These are phyloP conservation scores for Alternaria rosae DNA, from an alignment of 2,329 filamentous ascomycete species.

Conservation along the genomic window DNA sequence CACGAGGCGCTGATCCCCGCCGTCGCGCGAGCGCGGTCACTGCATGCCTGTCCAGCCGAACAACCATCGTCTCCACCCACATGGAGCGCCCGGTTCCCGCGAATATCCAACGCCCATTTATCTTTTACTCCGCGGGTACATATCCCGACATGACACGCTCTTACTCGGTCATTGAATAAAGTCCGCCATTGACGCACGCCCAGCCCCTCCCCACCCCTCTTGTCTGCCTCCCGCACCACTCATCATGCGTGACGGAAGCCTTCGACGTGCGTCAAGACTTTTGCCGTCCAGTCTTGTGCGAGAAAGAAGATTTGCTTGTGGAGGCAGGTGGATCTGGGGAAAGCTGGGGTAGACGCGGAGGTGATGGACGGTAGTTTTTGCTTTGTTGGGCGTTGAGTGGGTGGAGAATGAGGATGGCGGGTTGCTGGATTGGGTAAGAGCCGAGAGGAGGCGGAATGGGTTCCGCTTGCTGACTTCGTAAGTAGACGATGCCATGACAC, in stretches of 20 bases:
- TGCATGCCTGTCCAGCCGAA: not conserved
- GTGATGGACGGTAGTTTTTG: not conserved
- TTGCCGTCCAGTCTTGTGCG: not conserved
- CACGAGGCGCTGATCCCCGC: not conserved
- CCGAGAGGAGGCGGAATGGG: not conserved
- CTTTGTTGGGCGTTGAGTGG: not conserved
- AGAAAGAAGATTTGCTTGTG: not conserved
- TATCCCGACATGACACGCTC: not conserved
- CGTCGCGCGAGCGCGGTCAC: not conserved
- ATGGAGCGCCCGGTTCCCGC: not conserved
- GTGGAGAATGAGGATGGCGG: not conserved
- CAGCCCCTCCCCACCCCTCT: not conserved
- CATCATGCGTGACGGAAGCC: not conserved
- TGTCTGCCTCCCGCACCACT: not conserved
- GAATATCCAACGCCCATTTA: not conserved
- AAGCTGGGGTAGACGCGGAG: not conserved
- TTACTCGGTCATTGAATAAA: not conserved
- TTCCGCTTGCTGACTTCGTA: not conserved
- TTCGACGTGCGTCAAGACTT: slow-evolving; percentile 8
- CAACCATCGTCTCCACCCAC: slow-evolving; percentile 2
- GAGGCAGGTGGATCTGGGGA: not conserved
- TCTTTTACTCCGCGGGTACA: not conserved
- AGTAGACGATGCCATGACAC: not conserved
- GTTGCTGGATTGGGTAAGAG: not conserved
- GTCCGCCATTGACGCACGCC: slow-evolving; percentile 12